A percentile compares a stretch with the other conserved stretches of the same genome.
These are phyloP conservation scores for Schizophyllum commune DNA, from an alignment of 1,284 basidiomycete genomes.

Conservation along the genomic window DNA sequence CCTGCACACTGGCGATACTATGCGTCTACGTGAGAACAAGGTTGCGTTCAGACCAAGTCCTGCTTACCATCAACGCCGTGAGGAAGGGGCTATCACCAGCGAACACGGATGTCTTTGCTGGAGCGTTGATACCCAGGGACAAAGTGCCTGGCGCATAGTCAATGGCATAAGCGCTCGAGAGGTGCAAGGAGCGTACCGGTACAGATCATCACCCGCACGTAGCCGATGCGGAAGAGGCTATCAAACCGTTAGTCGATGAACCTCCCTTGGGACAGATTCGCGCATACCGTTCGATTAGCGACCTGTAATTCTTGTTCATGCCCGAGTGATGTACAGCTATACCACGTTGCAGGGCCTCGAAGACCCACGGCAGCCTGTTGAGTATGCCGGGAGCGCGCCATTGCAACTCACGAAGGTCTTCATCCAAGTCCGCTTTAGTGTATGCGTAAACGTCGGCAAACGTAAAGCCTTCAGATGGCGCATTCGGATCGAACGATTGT, in stretches of 20 bases:
- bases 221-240: slow-evolving; percentile 55
- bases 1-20: slow-evolving; percentile 69
- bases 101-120: slow-evolving; percentile 59
- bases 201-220: slow-evolving; percentile 55
- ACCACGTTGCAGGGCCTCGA: slow-evolving; percentile 47
- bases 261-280: neutral
- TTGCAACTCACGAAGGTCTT: slow-evolving; percentile 37
- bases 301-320: slow-evolving; percentile 56
- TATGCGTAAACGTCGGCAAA: slow-evolving; percentile 42
- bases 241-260: neutral
- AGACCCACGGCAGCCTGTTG: slow-evolving; percentile 26
- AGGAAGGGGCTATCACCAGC: slow-evolving; percentile 60
- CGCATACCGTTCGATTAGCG: slow-evolving; percentile 50
- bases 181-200: slow-evolving; percentile 33
- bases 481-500: slow-evolving; percentile 46
- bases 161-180: neutral
- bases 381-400: slow-evolving; percentile 26
- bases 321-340: slow-evolving; percentile 65
- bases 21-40: slow-evolving; percentile 3
- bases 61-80: slow-evolving; percentile 52
- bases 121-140: slow-evolving; percentile 69
- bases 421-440: slow-evolving; percentile 36
- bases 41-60: neutral
- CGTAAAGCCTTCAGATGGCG: slow-evolving; percentile 51
- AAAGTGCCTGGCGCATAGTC: slow-evolving; percentile 39